Evolutionary conservation across 495 filamentous ascomycete species (phyloP), one percentile per base, ranked within the genome.

Genomic region (Parachaetomium inaequale): DNA sequence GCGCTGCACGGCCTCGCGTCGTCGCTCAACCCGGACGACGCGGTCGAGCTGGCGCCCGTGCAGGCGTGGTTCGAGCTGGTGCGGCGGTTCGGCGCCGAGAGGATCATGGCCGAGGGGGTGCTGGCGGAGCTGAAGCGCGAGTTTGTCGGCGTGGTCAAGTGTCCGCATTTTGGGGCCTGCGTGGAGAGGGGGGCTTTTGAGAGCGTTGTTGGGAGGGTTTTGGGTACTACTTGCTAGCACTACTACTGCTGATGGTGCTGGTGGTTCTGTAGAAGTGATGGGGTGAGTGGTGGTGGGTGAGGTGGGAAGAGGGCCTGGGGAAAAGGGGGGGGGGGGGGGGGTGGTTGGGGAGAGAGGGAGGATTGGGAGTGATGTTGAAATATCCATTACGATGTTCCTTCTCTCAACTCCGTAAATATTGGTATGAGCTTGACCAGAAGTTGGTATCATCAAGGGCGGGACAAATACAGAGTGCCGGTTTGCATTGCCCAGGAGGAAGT

Each of bases 1-100:
- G 62, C 65, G 29, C 73, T 81, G 14, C 66, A 73, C 59, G 72
- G 68, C 7, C 75, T 83, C n/a, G 73, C 74, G 6, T 60, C 66
- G 21, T 66, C 67, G 23, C 68, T 79, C 15, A 76, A 71, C 53
- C 68, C 70, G 51, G 59, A 59, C 0, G 64, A 59, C 1, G 72
- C 70, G 43, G 47, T 64, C 17, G 79, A 81, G 62, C 69, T 82
- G 32, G 75, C 79, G 62, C 80, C 80, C 21, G 78, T 82, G 52
- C 80, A 82, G 65, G 78, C 74, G 0, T 82, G 79, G 79, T 82
- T 81, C 68, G 71, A 76, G 68, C 70, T 82, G 7, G 73, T 65
- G 50, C 62, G 46, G 14, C 32, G 61, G 40, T 76, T 70, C 61
- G 68, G 68, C 7, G 45, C 46, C 11, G 66, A 55, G 42, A 7